Conservation (phyloP, 2,329 filamentous ascomycete genomes). For the Epichloe gansuensis region DNA sequence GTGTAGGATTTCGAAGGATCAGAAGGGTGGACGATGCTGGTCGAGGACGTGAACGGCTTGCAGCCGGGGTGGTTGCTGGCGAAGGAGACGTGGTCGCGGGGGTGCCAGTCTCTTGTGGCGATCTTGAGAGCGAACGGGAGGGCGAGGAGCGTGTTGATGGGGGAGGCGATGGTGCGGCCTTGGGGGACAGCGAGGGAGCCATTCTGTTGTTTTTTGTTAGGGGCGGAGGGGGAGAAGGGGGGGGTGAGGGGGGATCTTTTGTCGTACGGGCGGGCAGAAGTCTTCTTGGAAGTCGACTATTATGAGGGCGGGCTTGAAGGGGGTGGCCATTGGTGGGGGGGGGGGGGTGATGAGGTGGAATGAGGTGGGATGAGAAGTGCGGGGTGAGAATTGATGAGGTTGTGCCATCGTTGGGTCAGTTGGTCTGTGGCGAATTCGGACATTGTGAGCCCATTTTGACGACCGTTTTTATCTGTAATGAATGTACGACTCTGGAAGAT, state of each 20-base stretch:
- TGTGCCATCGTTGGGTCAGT: no score
- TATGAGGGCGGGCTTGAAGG: slow-evolving; percentile 42
- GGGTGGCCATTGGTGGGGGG: slow-evolving; percentile 1
- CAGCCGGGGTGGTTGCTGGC: slow-evolving; percentile 62
- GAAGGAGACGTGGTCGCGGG: slow-evolving; percentile 73
- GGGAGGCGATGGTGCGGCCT: slow-evolving; percentile 55
- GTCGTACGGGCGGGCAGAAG: slow-evolving; percentile 69
- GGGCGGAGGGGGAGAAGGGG: background rate
- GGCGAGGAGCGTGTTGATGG: slow-evolving; percentile 62
- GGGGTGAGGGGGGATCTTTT: background rate
- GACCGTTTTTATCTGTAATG: no score
- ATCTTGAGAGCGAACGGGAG: slow-evolving; percentile 62
- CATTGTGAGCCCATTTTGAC: no score
- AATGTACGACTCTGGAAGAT: no score
- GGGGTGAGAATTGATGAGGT: background rate
- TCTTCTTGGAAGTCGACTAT: slow-evolving; percentile 89
- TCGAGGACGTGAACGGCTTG: slow-evolving; percentile 51
- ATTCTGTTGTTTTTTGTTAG: slow-evolving; percentile 35
- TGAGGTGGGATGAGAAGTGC: background rate
- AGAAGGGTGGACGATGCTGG: slow-evolving; percentile 53
- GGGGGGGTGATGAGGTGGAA: background rate
- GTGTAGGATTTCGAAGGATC: slow-evolving; percentile 50
- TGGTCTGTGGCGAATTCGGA: no score
- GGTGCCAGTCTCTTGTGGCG: slow-evolving; percentile 91
- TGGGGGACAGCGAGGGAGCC: slow-evolving; percentile 72